A percentile compares a stretch with the other conserved stretches of the same genome.
Conservation (phyloP, 305 asterid species). For the Ilex paraguariensis region DNA sequence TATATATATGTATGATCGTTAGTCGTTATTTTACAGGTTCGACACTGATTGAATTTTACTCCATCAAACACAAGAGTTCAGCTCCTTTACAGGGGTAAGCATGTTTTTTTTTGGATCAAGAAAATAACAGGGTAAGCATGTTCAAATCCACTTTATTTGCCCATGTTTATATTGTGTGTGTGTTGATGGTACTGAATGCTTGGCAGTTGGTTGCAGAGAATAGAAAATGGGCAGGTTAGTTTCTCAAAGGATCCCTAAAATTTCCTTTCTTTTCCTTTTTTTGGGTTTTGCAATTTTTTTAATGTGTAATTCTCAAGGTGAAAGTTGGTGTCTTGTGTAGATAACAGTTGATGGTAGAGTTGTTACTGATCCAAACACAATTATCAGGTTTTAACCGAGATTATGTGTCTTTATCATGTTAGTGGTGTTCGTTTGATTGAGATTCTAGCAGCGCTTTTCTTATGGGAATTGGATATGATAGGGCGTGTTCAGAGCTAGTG, state of each 20-base stretch:
- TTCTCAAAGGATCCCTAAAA: neutral
- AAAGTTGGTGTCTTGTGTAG: conserved; percentile 28
- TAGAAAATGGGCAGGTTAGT: conserved; percentile 46
- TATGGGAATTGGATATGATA: conserved; percentile 15
- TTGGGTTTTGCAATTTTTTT: neutral
- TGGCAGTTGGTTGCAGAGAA: conserved; percentile 98
- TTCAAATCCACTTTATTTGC: neutral
- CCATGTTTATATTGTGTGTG: conserved; percentile 2
- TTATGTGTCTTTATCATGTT: conserved; percentile 3
- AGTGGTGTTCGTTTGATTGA: neutral
- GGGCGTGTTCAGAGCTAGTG: conserved; percentile 56
- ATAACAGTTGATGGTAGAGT: conserved; percentile 56
- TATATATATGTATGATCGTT: neutral
- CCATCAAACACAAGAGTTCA: conserved; percentile 58
- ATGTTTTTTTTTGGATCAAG: too few species aligned
- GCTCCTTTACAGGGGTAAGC: conserved; percentile 82
- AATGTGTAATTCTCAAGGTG: neutral
- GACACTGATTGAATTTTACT: conserved; percentile 67
- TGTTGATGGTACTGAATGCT: conserved; percentile 22
- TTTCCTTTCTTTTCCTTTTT: neutral
- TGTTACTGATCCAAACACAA: conserved; percentile 46
- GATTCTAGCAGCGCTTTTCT: neutral
- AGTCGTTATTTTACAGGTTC: conserved; percentile 36
- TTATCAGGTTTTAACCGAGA: conserved; percentile 48
- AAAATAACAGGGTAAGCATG: too few species aligned